Conservation (phyloP, 345 rosid genomes). For the Camelina hispida region DNA sequence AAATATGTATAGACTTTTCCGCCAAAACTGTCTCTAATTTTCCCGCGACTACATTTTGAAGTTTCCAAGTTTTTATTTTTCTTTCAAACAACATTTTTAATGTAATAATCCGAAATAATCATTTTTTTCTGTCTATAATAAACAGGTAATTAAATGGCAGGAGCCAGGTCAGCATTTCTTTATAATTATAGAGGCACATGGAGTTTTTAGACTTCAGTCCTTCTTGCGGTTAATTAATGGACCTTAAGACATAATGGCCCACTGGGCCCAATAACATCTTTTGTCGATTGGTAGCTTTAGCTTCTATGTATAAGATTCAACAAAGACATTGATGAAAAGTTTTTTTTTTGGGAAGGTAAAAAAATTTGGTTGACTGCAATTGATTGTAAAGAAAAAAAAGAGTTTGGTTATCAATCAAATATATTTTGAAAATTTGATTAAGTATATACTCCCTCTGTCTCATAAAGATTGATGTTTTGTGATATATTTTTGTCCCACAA, state of each 20-base stretch:
- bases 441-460: too few relatives aligned
- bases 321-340: neutral
- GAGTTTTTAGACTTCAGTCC: neutral
- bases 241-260: neutral
- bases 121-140: neutral
- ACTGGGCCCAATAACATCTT: neutral
- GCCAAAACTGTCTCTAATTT: constrained; percentile 16
- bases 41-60: constrained; percentile 21
- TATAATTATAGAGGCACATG: neutral
- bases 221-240: neutral
- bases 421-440: neutral
- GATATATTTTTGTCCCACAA: too few relatives aligned
- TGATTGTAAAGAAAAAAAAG: neutral
- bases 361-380: neutral
- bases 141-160: neutral
- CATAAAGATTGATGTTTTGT: too few relatives aligned
- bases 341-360: neutral
- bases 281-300: neutral
- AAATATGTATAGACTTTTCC: neutral
- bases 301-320: neutral
- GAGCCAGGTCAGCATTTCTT: neutral
- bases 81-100: neutral
- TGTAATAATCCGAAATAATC: neutral
- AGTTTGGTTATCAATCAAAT: neutral
- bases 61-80: neutral